Evolutionary conservation across 768 basidiomycete genomes (phyloP).

Genomic region (Psilocybe azurescens): DNA sequence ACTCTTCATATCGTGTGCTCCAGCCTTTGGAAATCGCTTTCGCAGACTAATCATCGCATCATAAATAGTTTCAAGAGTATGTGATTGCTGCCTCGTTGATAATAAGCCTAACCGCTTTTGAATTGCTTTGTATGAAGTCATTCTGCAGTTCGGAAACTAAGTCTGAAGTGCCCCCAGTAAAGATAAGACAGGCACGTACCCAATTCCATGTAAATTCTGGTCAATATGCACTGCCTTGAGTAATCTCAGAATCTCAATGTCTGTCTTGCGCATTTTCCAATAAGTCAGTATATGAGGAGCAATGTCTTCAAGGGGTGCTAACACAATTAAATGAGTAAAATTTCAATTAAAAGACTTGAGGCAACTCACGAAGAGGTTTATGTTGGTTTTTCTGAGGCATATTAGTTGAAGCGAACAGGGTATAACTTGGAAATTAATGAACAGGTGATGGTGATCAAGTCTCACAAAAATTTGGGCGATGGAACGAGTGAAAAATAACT

Average conservation of each 20-base stretch:
- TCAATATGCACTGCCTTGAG: slow-evolving; percentile 28
- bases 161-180: not conserved
- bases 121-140: slow-evolving; percentile 22
- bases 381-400: no score
- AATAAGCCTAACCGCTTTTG: slow-evolving; percentile 22
- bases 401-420: no score
- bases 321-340: no score
- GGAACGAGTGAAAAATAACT: no score
- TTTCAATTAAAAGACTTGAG: no score
- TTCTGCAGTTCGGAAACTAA: slow-evolving; percentile 4
- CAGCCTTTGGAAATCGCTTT: slow-evolving; percentile 29
- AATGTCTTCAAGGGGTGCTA: slow-evolving; percentile 19
- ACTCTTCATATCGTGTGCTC: slow-evolving; percentile 27
- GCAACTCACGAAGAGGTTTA: no score
- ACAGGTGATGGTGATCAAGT: no score
- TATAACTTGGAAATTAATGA: no score
- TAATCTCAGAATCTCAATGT: slow-evolving; percentile 28
- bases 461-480: no score
- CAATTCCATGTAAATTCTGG: slow-evolving; percentile 23
- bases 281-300: slow-evolving; percentile 15
- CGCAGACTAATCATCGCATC: slow-evolving; percentile 21
- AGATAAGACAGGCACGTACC: slow-evolving; percentile 17
- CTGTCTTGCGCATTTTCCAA: slow-evolving; percentile 29
- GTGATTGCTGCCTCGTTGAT: slow-evolving; percentile 21
- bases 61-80: slow-evolving; percentile 27